Evolutionary conservation across 2,329 filamentous ascomycete species (phyloP).

Genomic region (Neurospora crassa): DNA sequence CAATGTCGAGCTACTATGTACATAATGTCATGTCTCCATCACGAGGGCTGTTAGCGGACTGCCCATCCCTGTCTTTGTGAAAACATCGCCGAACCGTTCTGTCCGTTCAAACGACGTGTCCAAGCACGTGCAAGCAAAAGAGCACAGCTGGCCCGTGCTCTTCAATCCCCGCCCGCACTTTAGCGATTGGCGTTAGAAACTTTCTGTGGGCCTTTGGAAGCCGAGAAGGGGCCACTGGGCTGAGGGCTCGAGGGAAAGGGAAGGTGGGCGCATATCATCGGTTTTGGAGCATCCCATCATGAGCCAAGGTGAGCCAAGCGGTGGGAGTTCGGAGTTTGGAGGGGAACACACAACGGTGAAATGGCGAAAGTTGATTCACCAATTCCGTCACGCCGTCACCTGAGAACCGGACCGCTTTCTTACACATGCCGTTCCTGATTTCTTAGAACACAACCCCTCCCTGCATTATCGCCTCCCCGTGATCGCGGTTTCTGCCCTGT

Average conservation of each 20-base stretch:
- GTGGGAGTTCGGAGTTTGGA: background rate
- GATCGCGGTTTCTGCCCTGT: background rate
- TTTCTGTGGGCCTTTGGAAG: background rate
- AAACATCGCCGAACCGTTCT: background rate
- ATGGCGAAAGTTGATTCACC: background rate
- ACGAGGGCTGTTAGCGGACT: background rate
- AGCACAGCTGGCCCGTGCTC: background rate
- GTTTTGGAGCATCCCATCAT: background rate
- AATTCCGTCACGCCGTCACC: background rate
- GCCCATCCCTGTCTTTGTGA: background rate
- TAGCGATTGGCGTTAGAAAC: background rate
- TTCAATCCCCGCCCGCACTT: background rate
- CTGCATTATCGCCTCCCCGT: background rate
- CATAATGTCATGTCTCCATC: background rate
- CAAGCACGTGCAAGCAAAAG: background rate
- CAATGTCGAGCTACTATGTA: background rate
- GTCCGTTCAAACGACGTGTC: background rate
- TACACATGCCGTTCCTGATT: background rate
- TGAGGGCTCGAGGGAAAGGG: background rate
- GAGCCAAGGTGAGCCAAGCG: background rate
- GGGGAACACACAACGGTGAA: background rate
- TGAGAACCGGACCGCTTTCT: background rate
- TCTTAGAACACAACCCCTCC: background rate
- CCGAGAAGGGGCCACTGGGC: too few relatives aligned
- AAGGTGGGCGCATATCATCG: background rate